These are phyloP conservation scores for Calonectria hongkongensis DNA, from an alignment of 2,329 filamentous ascomycete species.

Conservation along the genomic window DNA sequence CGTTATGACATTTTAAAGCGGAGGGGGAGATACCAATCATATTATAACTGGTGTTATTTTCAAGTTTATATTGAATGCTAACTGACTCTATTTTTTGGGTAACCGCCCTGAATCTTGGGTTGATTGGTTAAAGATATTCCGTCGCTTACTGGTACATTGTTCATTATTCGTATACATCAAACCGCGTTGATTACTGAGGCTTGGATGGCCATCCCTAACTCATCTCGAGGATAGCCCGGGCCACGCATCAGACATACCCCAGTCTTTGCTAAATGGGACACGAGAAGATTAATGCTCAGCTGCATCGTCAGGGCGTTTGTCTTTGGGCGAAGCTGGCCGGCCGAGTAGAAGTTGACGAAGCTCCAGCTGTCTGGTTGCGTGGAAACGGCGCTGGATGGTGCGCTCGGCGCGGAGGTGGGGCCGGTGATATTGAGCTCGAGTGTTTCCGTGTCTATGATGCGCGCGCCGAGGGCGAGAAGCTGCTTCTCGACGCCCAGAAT, in stretches of 20 bases:
- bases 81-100: background rate
- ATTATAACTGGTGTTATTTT: constrained; percentile 35
- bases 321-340: constrained; percentile 40
- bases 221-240: constrained; percentile 51
- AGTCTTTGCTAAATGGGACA: constrained; percentile 46
- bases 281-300: constrained; percentile 45
- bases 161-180: constrained; percentile 10
- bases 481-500: constrained; percentile 53
- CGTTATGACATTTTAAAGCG: constrained; percentile 47
- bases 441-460: constrained; percentile 50
- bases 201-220: constrained; percentile 54
- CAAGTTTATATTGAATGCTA: constrained; percentile 31
- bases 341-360: constrained; percentile 53
- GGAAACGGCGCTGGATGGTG: constrained; percentile 25
- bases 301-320: constrained; percentile 43
- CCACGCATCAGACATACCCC: constrained; percentile 51
- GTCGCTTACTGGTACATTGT: constrained; percentile 10
- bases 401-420: constrained; percentile 18
- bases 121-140: background rate
- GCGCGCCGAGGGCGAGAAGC: constrained; percentile 50
- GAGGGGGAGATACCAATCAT: constrained; percentile 49
- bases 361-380: constrained; percentile 54
- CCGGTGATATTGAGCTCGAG: constrained; percentile 49
- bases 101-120: background rate
- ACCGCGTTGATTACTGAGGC: constrained; percentile 43